phyloP scores from a whole-genome alignment of 2,329 filamentous ascomycete genomes.

The Lasiodiplodia citricola region DNA sequence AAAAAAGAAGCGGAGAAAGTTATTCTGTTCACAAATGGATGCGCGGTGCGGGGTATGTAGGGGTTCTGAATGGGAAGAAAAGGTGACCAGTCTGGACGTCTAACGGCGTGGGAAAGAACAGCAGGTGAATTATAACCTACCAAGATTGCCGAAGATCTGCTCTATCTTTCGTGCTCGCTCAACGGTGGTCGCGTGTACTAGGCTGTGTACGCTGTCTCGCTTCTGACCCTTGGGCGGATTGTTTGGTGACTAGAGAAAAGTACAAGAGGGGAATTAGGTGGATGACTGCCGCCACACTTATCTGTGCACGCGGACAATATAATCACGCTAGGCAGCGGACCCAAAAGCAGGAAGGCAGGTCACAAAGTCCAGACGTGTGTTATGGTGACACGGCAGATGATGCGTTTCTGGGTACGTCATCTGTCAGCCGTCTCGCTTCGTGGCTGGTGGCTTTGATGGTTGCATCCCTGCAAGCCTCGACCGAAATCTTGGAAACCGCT shows the following conservation, averaged over 20 bases:
- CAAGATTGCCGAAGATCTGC: not conserved
- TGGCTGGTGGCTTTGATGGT: constrained; percentile 17
- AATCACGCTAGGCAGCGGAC: not conserved
- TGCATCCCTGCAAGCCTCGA: constrained; percentile 17
- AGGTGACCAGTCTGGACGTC: not conserved
- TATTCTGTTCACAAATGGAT: not conserved
- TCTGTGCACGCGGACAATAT: constrained; percentile 11
- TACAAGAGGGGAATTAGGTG: constrained; percentile 7
- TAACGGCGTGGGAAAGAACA: not conserved
- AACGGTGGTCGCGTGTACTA: constrained; percentile 13
- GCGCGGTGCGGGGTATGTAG: not conserved
- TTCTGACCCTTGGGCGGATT: constrained; percentile 10
- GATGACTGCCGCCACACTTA: constrained; percentile 19
- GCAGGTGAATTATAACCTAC: constrained; percentile 7
- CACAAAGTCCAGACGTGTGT: constrained; percentile 15
- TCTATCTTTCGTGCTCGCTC: constrained; percentile 9
- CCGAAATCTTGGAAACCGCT: constrained; percentile 15
- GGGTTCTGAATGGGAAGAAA: not conserved
- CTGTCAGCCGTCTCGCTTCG: constrained; percentile 20
- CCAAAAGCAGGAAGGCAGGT: constrained; percentile 7
- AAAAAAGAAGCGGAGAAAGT: not conserved
- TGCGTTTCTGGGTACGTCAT: constrained; percentile 15
- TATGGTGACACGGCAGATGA: constrained; percentile 20
- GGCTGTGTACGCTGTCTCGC: constrained; percentile 12
- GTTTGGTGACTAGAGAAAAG: not conserved